Percentiles rank a stretch among this genome's conserved stretches.
phyloP scores from a whole-genome alignment of 495 filamentous ascomycete genomes.

The Symbiotaphrina buchneri region DNA sequence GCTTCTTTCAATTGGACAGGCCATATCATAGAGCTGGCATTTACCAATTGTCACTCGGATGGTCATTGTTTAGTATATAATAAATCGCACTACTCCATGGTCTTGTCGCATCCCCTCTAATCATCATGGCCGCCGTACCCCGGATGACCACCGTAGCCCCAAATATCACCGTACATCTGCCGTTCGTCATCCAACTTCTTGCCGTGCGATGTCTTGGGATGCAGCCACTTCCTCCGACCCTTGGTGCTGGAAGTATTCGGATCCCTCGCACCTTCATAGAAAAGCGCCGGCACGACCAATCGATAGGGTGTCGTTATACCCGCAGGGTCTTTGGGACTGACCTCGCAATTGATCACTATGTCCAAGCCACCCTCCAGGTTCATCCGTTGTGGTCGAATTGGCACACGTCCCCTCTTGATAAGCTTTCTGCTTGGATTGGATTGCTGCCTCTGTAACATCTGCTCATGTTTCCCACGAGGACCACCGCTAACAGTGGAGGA shows the following conservation, averaged over 20 bases:
- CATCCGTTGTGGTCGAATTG: constrained; percentile 19
- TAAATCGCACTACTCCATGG: too few species aligned
- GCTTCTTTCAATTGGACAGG: too few species aligned
- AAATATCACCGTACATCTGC: too few species aligned
- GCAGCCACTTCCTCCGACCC: constrained; percentile 22
- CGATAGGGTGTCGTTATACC: constrained; percentile 81
- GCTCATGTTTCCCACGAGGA: constrained; percentile 1
- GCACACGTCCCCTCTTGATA: constrained; percentile 9
- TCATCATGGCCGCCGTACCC: too few species aligned
- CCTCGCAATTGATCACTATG: constrained; percentile 67
- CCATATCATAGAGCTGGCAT: too few species aligned
- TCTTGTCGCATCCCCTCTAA: too few species aligned
- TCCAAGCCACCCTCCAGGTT: constrained; percentile 64
- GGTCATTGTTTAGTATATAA: too few species aligned
- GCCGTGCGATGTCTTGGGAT: too few species aligned
- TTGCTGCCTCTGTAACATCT: not conserved
- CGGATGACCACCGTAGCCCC: too few species aligned
- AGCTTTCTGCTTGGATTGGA: not conserved
- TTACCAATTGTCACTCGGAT: too few species aligned
- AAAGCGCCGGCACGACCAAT: constrained; percentile 58
- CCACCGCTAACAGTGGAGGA: too few species aligned
- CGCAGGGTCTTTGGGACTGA: constrained; percentile 60
- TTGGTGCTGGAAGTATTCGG: constrained; percentile 15
- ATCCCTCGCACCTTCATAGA: constrained; percentile 23
- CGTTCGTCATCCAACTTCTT: too few species aligned